A percentile compares a stretch with the other conserved stretches of the same genome.
phyloP scores from a whole-genome alignment of 2,329 filamentous ascomycete genomes.

The Colletotrichum tabaci region DNA sequence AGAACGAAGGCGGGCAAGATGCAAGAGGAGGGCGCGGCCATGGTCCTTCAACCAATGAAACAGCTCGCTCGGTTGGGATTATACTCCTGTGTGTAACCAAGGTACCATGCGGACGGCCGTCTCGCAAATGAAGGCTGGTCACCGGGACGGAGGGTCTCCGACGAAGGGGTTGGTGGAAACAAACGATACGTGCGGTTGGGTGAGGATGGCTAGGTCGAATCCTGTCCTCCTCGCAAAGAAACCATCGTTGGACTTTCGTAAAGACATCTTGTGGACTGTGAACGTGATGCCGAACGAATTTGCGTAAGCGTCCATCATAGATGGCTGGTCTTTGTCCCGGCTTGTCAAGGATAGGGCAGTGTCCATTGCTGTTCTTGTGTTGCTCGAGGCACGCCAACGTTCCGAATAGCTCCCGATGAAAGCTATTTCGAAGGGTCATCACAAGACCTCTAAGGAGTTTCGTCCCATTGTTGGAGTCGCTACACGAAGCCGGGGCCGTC shows the following conservation, averaged over 20 bases:
- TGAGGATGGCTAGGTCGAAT: background rate
- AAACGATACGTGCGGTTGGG: no score
- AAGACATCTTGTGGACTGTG: background rate
- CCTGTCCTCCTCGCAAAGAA: background rate
- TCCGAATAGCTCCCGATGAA: no score
- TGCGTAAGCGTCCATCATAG: background rate
- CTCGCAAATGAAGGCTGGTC: background rate
- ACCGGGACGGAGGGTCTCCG: background rate
- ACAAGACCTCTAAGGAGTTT: background rate
- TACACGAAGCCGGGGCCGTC: conserved; percentile 14
- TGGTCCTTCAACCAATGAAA: background rate
- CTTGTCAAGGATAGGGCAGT: no score
- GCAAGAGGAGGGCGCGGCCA: background rate
- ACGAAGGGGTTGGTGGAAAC: background rate
- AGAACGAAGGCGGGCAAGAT: background rate
- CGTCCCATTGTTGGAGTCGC: background rate
- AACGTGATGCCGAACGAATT: background rate
- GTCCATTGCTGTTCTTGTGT: no score
- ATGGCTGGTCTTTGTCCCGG: background rate
- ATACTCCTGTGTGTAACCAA: background rate
- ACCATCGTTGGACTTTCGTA: background rate
- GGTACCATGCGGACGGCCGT: background rate
- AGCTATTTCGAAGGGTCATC: background rate
- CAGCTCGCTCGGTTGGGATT: background rate
- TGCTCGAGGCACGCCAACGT: no score